phyloP scores from a whole-genome alignment of 164 flowering plant species.

The Vitis rupestris region DNA sequence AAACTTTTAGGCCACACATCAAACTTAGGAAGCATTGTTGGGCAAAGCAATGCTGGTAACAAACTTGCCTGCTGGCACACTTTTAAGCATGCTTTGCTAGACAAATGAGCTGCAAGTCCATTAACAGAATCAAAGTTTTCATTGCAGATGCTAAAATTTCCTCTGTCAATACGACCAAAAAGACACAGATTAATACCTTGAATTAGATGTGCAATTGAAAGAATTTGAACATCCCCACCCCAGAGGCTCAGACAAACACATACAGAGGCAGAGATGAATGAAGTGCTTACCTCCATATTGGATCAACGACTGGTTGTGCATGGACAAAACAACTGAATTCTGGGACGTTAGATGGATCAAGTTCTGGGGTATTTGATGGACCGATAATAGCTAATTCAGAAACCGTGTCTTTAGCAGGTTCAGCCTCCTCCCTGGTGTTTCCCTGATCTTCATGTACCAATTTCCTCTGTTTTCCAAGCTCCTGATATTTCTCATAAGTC shows the following conservation, averaged over 20 bases:
- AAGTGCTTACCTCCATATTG: conserved; percentile 37
- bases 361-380: too few species aligned
- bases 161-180: conserved; percentile 29
- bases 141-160: conserved; percentile 28
- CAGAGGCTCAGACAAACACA: not conserved
- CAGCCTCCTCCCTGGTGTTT: conserved; percentile 9
- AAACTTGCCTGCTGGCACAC: conserved; percentile 34
- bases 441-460: conserved; percentile 5
- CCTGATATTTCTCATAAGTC: conserved; percentile 3
- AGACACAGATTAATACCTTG: not conserved
- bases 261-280: not conserved
- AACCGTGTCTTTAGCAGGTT: not conserved
- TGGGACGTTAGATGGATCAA: not conserved
- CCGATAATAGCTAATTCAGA: not conserved
- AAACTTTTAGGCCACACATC: conserved; percentile 58
- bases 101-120: conserved; percentile 46
- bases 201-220: not conserved
- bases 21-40: conserved; percentile 28
- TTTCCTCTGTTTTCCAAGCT: conserved; percentile 2
- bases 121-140: conserved; percentile 10
- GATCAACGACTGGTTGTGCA: conserved; percentile 32
- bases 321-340: not conserved
- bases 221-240: not conserved
- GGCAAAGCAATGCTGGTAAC: conserved; percentile 28
- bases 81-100: conserved; percentile 43